Percentiles rank a stretch among this genome's conserved stretches.
Conservation (phyloP, 2,329 filamentous ascomycete genomes). For the Nothomitra cinnamomea region DNA sequence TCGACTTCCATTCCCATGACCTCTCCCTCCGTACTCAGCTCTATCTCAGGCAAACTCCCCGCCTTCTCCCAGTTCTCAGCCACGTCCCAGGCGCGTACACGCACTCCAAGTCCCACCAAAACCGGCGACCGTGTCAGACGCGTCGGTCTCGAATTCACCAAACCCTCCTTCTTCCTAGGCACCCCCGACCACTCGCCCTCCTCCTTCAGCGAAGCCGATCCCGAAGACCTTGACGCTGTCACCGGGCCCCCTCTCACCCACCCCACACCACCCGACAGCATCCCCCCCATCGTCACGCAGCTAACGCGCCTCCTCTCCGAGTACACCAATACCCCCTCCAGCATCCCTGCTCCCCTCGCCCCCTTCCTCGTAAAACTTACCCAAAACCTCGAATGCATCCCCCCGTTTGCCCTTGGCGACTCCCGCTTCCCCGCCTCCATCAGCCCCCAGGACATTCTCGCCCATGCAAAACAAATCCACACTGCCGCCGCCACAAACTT, state of each 20-base stretch:
- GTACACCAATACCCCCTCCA: background rate
- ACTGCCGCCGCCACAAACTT: background rate
- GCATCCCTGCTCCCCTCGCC: background rate
- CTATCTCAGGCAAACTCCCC: background rate
- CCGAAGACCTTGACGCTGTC: background rate
- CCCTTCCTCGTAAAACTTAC: background rate
- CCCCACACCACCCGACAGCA: background rate
- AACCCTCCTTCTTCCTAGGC: background rate
- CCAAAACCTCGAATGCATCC: background rate
- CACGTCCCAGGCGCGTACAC: background rate
- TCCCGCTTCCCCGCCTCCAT: background rate
- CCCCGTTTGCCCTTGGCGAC: background rate
- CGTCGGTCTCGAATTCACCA: background rate
- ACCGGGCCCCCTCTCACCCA: background rate
- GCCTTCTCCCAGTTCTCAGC: background rate
- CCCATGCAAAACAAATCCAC: background rate
- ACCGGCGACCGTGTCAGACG: background rate
- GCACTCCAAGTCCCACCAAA: background rate
- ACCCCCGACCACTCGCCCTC: background rate
- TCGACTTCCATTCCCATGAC: background rate
- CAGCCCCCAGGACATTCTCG: background rate
- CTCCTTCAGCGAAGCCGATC: background rate
- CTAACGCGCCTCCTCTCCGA: background rate
- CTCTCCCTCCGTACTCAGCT: background rate
- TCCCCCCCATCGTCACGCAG: background rate